These are phyloP conservation scores for Lenwebbia sp. DNA, from an alignment of 345 rosid genomes.

Conservation along the genomic window DNA sequence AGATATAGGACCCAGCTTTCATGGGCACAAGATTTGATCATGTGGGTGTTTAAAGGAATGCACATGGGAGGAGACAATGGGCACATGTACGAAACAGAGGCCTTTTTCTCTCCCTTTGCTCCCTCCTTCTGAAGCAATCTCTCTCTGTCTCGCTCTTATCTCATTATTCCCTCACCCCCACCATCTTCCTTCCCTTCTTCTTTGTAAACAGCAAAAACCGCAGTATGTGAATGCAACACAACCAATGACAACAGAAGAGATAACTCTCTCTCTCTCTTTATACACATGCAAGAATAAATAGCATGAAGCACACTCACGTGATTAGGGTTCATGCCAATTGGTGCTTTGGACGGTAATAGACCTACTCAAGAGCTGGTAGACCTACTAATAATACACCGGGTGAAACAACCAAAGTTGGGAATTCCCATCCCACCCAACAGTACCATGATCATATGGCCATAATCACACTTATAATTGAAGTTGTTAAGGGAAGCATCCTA, in stretches of 20 bases:
- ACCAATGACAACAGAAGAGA: not conserved
- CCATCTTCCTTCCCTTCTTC: not conserved
- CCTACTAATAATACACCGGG: not conserved
- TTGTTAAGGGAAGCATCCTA: not conserved
- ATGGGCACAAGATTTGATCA: not conserved
- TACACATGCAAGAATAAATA: not conserved
- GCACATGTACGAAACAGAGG: conserved; percentile 22
- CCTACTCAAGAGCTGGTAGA: not conserved
- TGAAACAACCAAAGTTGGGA: not conserved
- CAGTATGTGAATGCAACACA: not conserved
- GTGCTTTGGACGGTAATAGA: not conserved
- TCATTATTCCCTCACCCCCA: not conserved
- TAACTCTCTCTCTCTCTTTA: not conserved
- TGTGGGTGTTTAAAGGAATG: not conserved
- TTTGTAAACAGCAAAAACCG: not conserved
- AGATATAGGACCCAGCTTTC: not conserved
- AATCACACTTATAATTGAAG: not conserved
- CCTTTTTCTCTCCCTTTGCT: not conserved
- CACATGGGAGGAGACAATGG: conserved; percentile 31
- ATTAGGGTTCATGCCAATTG: not conserved
- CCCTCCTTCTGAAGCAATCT: not conserved
- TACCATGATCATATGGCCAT: not conserved
- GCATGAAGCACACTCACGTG: not conserved
- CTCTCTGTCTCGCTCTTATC: not conserved
- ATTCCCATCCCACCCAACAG: not conserved